Evolutionary conservation across 2,329 filamentous ascomycete genomes (phyloP), one percentile per base, ranked within the genome.

Genomic region (Fusarium sterilihyphosum): DNA sequence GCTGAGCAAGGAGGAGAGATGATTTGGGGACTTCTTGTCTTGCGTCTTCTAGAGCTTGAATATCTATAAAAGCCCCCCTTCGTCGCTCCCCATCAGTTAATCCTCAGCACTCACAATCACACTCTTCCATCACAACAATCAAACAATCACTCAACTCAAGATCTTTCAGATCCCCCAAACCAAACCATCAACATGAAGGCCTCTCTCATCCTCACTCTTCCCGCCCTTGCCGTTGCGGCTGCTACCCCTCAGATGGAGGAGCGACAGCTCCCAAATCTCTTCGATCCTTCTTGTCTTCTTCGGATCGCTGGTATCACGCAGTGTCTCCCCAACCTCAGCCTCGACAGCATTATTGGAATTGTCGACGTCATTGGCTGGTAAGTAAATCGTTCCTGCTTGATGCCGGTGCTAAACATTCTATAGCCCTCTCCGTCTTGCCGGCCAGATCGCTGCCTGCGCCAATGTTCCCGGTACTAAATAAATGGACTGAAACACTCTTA

Each of bases 21-120:
- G 4, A 0, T 9, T 24, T 3, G 0, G 3, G 13, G 3, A 10
- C 2, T 24, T 7, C 12, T 24, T 24, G 6, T 11, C 12, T 24
- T 26, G 2, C 9, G 6, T 18, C 9, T 5, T 2, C 0, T 3
- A 20, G 5, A 9, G 4, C 4, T 5, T 2, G 3, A 5, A 65
- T 31, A 12, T 53, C 67, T 74, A 74, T 74, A 74, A 69, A 61
- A 65, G 3, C 6, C 31, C 24, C 2, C 18, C 6, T 5, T 29
- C 7, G 0, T 61, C 38, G 31, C 20, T 35, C 11, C 10, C 10
- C 9, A 35, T 17, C 14, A 2, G 3, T 61, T 3, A 12, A 49
- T 63, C 52, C 46, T 41, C 61, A 70, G 4, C 43, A 64, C 44
- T 57, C 57, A 40, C 54, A 72, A 35, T 53, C 63, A 59, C 47